These are phyloP conservation scores for Aspergillus versicolor DNA, from an alignment of 2,329 filamentous ascomycete genomes.

Conservation along the genomic window DNA sequence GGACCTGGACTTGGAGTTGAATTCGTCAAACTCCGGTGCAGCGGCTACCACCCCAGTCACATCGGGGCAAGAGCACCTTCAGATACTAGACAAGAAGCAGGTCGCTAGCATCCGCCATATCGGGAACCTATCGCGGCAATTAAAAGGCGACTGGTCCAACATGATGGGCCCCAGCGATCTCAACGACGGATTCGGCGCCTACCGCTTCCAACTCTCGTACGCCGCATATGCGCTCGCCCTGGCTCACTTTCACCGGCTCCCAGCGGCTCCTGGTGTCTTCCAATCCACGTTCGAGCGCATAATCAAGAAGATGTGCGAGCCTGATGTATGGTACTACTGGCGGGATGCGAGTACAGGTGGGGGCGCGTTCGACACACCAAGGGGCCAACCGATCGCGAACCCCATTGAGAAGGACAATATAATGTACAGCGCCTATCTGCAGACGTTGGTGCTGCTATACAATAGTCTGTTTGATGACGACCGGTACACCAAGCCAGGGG, in stretches of 20 bases:
- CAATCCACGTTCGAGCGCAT: constrained; percentile 1
- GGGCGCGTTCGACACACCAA: not conserved
- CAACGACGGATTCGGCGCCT: constrained; percentile 5
- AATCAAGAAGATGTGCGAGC: not conserved
- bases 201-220: constrained; percentile 1
- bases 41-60: not conserved
- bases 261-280: constrained; percentile 1
- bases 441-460: constrained; percentile 1
- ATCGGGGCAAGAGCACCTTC: not conserved
- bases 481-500: constrained; percentile 1
- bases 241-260: constrained; percentile 1
- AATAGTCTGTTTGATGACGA: constrained; percentile 7
- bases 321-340: constrained; percentile 10
- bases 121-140: not conserved
- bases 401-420: constrained; percentile 6
- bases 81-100: not conserved
- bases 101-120: constrained; percentile 1
- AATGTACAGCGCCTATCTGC: constrained; percentile 4
- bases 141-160: constrained; percentile 6
- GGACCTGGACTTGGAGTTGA: too few relatives aligned
- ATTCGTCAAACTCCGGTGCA: not conserved
- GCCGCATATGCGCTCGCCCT: constrained; percentile 1
- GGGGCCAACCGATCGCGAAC: not conserved
- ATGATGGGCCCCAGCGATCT: constrained; percentile 5
- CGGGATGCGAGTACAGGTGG: constrained; percentile 4